Conservation (phyloP, 768 basidiomycete genomes). For the Phylloporus scabripes region DNA sequence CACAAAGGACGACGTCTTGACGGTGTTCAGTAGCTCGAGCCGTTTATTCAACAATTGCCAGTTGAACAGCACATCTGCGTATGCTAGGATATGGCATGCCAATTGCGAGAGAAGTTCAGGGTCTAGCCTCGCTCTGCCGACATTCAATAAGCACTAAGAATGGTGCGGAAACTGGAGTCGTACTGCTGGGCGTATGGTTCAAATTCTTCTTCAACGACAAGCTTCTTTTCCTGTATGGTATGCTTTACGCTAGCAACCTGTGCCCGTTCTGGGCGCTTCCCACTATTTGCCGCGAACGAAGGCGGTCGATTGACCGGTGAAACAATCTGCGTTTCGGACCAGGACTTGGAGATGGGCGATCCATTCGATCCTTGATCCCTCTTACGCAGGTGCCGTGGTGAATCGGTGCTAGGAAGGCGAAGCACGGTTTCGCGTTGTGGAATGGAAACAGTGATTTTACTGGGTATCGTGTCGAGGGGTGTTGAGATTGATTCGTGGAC, state of each 20-base stretch:
- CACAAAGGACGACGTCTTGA: conserved; percentile 32
- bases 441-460: conserved; percentile 23
- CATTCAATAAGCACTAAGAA: not conserved
- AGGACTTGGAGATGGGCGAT: conserved; percentile 44
- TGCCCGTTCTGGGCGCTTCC: conserved; percentile 38
- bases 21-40: conserved; percentile 66
- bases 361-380: conserved; percentile 25
- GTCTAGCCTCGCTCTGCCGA: conserved; percentile 11
- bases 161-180: not conserved
- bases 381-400: conserved; percentile 26
- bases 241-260: conserved; percentile 34
- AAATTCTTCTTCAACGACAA: conserved; percentile 29
- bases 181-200: conserved; percentile 13
- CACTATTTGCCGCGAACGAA: conserved; percentile 39
- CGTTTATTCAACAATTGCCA: conserved; percentile 73
- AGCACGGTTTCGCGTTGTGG: conserved; percentile 17
- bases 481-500: conserved; percentile 47
- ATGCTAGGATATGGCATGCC: conserved; percentile 55
- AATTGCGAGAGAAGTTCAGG: conserved; percentile 37
- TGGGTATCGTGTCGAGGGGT: conserved; percentile 28
- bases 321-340: conserved; percentile 45
- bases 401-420: conserved; percentile 23
- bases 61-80: conserved; percentile 68
- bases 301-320: conserved; percentile 25
- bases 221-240: conserved; percentile 33